phyloP scores from a whole-genome alignment of 73 alveolate genomes.

The Paramecium tetraurelia region DNA sequence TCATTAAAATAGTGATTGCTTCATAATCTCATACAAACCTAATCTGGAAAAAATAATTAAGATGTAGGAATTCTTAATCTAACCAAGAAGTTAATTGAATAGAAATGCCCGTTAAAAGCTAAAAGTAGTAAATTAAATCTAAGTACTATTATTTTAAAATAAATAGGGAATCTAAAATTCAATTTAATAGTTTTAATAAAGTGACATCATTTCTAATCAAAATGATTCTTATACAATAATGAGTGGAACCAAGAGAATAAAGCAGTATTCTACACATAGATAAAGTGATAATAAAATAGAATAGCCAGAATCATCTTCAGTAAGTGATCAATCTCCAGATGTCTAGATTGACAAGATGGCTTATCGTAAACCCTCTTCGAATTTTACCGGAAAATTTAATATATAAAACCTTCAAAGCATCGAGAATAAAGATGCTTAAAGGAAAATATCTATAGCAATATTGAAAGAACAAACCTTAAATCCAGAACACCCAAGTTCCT shows the following conservation, averaged over 20 bases:
- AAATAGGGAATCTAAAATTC: neutral
- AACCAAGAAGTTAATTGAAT: neutral
- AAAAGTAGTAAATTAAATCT: neutral
- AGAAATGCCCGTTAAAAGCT: neutral
- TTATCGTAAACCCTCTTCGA: neutral
- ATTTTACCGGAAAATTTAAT: neutral
- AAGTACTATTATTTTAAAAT: neutral
- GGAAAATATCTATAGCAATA: neutral
- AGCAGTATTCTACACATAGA: neutral
- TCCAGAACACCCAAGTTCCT: neutral
- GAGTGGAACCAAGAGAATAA: neutral
- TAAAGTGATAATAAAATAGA: neutral
- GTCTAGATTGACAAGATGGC: neutral
- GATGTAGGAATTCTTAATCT: neutral
- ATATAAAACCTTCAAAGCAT: neutral
- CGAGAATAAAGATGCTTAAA: neutral
- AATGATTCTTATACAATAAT: neutral
- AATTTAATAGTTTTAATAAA: neutral
- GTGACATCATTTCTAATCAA: neutral
- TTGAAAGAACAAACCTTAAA: neutral
- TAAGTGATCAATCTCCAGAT: neutral
- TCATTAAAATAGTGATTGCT: neutral
- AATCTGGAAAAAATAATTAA: neutral
- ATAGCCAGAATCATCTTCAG: neutral
- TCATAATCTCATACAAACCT: neutral